Base-by-base conservation (phyloP, 139 green algal species). In the Raphidocelis subcapitata region DNA sequence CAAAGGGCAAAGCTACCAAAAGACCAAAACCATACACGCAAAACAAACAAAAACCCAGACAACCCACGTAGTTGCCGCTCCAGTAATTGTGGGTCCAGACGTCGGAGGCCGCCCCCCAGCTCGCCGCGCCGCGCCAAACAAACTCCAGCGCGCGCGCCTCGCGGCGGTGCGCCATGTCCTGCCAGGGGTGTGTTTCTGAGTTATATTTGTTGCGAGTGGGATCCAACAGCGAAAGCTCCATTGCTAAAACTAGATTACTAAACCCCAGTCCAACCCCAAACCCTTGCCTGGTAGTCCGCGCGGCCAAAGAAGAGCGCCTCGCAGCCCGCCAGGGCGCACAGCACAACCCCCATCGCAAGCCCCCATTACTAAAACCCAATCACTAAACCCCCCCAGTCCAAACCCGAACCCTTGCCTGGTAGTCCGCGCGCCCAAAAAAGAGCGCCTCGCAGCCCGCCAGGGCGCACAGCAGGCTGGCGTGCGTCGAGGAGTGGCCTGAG, bases 231-330 rank as follows among this genome's bases (percentile, higher is more conserved):
- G n/a, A n/a, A n/a, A n/a, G n/a, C n/a, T n/a, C n/a, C n/a, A n/a
- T n/a, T n/a, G n/a, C n/a, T n/a, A n/a, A n/a, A n/a, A n/a, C n/a
- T n/a, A n/a, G n/a, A n/a, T n/a, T n/a, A n/a, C n/a, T n/a, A n/a
- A n/a, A n/a, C n/a, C n/a, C n/a, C n/a, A n/a, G n/a, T n/a, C n/a
- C n/a, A n/a, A n/a, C n/a, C n/a, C n/a, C n/a, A n/a, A n/a, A n/a
- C n/a, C 15, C 62, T 14, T 51, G 91, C 92, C 77, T 96, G 82
- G 75, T 95, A 94, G 76, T 97, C 93, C 3, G 85, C 80, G 2
- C 93, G 73, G 3, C 86, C 93, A 81, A 97, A 95, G 77, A 97
- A 95, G 3, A 95, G 66, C 14, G 79, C 92, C 31, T 97, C 88
- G 68, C 93, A 92, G 47, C 93, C 93, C 3, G 86, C n/a, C n/a